These are phyloP conservation scores for Elsinoe ampelina DNA, from an alignment of 2,329 filamentous ascomycete species.

Conservation along the genomic window DNA sequence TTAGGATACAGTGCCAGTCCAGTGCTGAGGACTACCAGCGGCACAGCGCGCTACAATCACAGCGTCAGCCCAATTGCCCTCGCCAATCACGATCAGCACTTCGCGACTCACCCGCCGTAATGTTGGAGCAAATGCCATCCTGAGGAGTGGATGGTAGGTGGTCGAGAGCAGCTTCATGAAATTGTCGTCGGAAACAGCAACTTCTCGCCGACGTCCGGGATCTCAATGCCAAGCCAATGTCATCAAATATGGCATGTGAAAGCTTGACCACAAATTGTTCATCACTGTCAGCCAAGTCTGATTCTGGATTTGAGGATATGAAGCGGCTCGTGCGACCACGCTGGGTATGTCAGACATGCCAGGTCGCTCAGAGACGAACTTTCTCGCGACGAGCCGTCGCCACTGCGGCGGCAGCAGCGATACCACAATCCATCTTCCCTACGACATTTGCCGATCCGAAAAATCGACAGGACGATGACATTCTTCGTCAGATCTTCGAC, in stretches of 20 bases:
- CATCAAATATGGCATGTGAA: neutral
- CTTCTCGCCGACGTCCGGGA: slow-evolving; percentile 6
- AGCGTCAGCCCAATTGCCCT: slow-evolving; percentile 13
- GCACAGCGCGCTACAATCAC: slow-evolving; percentile 38
- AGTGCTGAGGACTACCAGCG: slow-evolving; percentile 37
- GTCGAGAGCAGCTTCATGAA: neutral
- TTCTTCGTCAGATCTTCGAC: slow-evolving; percentile 77
- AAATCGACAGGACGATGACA: slow-evolving; percentile 57
- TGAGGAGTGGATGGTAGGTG: slow-evolving; percentile 17
- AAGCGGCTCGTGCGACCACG: slow-evolving; percentile 35
- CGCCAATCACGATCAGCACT: neutral
- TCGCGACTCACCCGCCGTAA: slow-evolving; percentile 41
- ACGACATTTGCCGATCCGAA: slow-evolving; percentile 30
- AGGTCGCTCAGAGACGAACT: slow-evolving; percentile 29
- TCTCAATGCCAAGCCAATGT: slow-evolving; percentile 1
- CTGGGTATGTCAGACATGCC: slow-evolving; percentile 57
- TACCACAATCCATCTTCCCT: slow-evolving; percentile 23
- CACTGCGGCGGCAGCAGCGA: slow-evolving; percentile 29
- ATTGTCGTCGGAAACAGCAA: slow-evolving; percentile 1
- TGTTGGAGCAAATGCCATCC: slow-evolving; percentile 46
- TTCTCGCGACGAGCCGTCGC: slow-evolving; percentile 29
- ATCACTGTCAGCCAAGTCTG: too few species aligned
- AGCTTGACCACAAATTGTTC: neutral
- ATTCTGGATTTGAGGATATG: slow-evolving; percentile 17
- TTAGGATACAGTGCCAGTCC: slow-evolving; percentile 40